phyloP scores from a whole-genome alignment of 2,329 filamentous ascomycete genomes.

The Beauveria brongniartii region DNA sequence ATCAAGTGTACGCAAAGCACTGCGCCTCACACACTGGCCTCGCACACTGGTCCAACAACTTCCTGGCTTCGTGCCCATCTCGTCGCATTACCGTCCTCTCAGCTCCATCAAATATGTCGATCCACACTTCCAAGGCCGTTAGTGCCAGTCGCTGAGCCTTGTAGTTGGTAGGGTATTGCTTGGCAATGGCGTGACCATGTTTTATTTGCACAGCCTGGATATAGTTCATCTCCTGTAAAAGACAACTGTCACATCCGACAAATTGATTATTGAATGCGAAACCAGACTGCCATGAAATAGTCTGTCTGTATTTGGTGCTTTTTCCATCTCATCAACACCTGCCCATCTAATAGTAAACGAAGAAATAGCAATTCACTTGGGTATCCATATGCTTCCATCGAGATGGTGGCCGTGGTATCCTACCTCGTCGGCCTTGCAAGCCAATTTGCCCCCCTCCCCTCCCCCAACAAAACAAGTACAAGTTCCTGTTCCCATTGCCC shows the following conservation, averaged over 20 bases:
- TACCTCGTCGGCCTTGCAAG: constrained; percentile 3
- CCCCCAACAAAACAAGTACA: neutral
- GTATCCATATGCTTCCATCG: constrained; percentile 10
- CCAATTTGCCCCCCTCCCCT: constrained; percentile 3
- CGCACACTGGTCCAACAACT: neutral
- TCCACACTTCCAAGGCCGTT: neutral
- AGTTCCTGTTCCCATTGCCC: neutral
- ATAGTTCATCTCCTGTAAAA: neutral
- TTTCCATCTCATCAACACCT: neutral
- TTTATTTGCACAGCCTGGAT: neutral
- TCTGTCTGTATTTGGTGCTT: neutral
- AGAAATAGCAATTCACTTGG: constrained; percentile 2
- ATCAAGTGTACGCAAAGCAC: neutral
- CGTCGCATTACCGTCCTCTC: too few species aligned
- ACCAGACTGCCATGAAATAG: neutral
- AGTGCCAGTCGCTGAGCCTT: neutral
- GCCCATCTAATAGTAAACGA: constrained; percentile 7
- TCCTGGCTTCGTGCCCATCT: neutral
- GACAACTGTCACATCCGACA: neutral
- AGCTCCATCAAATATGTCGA: neutral
- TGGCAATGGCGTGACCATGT: constrained; percentile 2
- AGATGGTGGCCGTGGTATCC: neutral
- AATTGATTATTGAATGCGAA: neutral
- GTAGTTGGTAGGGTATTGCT: neutral
- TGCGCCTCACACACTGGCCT: neutral